These are phyloP conservation scores for Jaltomata sinuosa DNA, from an alignment of 257 asterid genomes.

Conservation along the genomic window DNA sequence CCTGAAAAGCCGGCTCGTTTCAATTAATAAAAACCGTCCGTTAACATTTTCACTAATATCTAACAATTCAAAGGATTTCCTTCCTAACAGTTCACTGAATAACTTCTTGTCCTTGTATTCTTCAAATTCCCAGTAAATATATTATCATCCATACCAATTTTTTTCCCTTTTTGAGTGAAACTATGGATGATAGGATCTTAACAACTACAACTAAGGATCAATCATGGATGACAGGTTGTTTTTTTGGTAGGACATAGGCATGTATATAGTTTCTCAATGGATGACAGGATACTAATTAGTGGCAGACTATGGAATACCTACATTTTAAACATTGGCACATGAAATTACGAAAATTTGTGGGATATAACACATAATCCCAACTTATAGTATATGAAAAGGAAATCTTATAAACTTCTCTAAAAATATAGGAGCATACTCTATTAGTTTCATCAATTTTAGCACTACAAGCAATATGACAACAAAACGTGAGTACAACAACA, in stretches of 20 bases:
- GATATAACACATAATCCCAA: background rate
- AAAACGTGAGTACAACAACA: too few species aligned
- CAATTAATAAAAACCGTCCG: background rate
- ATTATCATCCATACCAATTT: background rate
- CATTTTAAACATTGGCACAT: background rate
- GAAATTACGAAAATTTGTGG: background rate
- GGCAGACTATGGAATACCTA: background rate
- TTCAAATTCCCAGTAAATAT: background rate
- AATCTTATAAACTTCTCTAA: background rate
- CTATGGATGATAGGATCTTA: background rate
- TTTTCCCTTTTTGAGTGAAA: background rate
- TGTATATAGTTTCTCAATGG: background rate
- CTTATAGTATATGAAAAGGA: background rate
- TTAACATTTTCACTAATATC: background rate
- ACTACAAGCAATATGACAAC: background rate
- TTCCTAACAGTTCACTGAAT: background rate
- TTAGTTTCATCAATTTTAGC: background rate
- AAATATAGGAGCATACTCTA: background rate
- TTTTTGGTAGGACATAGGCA: background rate
- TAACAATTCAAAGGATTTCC: background rate
- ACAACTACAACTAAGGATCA: background rate
- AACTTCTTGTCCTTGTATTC: background rate
- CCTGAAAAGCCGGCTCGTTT: background rate
- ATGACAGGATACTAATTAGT: background rate
- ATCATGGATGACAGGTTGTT: background rate